Evolutionary conservation across 2,329 filamentous ascomycete species (phyloP).

Genomic region (Colletotrichum aenigma): DNA sequence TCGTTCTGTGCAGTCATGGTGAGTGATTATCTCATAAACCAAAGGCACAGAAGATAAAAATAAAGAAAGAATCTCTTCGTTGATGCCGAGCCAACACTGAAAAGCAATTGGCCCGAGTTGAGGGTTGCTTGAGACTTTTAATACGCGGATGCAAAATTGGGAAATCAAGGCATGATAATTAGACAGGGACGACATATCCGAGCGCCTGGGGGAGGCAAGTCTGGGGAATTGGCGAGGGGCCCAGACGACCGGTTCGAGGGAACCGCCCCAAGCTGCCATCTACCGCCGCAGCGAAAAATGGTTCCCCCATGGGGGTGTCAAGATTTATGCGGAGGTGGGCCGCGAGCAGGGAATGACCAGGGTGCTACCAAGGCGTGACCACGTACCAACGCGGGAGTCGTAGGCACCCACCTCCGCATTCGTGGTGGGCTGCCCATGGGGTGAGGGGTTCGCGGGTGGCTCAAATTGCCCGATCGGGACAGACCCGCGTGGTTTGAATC

Average conservation of each 20-base stretch:
- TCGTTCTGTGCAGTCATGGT: not conserved
- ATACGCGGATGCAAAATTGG: not conserved
- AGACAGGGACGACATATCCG: not conserved
- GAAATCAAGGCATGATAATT: not conserved
- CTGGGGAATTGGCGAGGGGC: not conserved
- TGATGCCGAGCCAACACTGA: not conserved
- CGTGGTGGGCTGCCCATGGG: not conserved
- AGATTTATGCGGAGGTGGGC: conserved; percentile 1
- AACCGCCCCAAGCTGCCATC: not conserved
- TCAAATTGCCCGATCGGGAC: not conserved
- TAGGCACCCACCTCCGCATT: conserved; percentile 4
- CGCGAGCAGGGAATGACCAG: not conserved
- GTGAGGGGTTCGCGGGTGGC: not conserved
- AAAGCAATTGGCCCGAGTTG: not conserved
- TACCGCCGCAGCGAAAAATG: not conserved
- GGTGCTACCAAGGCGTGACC: not conserved
- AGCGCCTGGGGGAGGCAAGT: not conserved
- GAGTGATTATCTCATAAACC: not conserved
- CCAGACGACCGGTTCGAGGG: not conserved
- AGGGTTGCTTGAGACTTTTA: not conserved
- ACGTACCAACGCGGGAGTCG: not conserved
- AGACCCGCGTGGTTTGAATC: not conserved
- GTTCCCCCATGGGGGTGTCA: not conserved
- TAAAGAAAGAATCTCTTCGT: not conserved
- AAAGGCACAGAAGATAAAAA: not conserved